Evolutionary conservation across 202 grass and related monocot genomes (phyloP).

Genomic region (Panicum virgatum): DNA sequence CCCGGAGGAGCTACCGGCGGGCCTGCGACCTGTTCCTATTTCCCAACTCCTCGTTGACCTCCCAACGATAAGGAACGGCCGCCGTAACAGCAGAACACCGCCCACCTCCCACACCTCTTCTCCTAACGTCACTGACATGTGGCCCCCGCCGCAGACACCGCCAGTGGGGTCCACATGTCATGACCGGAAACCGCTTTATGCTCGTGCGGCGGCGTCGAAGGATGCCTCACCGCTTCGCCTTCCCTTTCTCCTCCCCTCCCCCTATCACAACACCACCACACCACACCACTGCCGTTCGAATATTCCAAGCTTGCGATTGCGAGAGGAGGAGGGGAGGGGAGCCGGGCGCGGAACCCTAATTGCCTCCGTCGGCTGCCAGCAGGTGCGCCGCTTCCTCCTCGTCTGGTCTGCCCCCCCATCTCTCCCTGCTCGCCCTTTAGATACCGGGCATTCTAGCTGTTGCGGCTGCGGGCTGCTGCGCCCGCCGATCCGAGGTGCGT

Average conservation of each 20-base stretch:
- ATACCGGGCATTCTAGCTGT: not conserved
- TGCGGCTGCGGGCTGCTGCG: not conserved
- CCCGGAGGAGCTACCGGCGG: not conserved
- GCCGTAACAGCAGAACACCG: not conserved
- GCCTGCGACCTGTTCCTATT: not conserved
- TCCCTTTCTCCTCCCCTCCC: constrained; percentile 5
- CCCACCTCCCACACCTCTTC: too few relatives aligned
- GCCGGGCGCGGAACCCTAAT: not conserved
- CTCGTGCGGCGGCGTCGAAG: not conserved
- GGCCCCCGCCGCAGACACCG: not conserved
- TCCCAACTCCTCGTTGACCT: not conserved
- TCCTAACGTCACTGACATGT: not conserved
- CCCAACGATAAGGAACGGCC: not conserved
- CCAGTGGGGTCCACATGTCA: not conserved
- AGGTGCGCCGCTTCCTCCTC: not conserved
- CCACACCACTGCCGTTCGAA: constrained; percentile 9
- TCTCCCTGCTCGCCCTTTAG: not conserved
- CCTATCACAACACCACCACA: not conserved
- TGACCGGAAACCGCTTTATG: rapidly evolving
- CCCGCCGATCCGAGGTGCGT: constrained; percentile 5
- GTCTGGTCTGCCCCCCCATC: not conserved
- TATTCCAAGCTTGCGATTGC: constrained; percentile 44
- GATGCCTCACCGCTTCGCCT: constrained; percentile 35
- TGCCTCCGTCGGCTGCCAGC: not conserved
- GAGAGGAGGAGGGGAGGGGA: not conserved